Conservation (phyloP, 495 filamentous ascomycete species). For the Entonaema liquescens region DNA sequence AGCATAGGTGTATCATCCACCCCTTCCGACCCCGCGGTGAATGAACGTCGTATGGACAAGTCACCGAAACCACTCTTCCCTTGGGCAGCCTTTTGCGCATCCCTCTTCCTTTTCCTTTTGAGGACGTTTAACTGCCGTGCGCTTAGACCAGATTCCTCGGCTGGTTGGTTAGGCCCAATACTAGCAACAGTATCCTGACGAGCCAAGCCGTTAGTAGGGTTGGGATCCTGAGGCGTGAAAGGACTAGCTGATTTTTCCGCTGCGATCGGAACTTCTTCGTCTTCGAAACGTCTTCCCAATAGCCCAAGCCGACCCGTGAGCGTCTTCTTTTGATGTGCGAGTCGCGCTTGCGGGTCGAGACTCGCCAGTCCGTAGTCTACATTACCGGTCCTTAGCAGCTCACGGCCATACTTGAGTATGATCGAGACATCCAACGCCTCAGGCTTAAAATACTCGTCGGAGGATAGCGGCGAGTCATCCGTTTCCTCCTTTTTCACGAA, state of each 20-base stretch:
- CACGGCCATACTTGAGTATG: constrained; percentile 82
- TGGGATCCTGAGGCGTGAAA: constrained; percentile 52
- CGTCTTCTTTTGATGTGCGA: constrained; percentile 89
- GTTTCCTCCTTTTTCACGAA: constrained; percentile 63
- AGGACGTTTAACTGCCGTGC: constrained; percentile 92
- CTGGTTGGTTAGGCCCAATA: constrained; percentile 47
- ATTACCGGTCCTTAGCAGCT: constrained; percentile 80
- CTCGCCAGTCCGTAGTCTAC: constrained; percentile 83
- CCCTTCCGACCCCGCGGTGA: constrained; percentile 60
- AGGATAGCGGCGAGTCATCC: constrained; percentile 45
- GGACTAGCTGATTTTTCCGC: constrained; percentile 50
- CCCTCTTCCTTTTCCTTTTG: constrained; percentile 87
- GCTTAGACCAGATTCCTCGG: constrained; percentile 79
- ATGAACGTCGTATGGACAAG: constrained; percentile 74
- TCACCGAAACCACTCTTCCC: constrained; percentile 82
- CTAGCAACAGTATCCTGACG: constrained; percentile 48
- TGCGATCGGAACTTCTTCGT: constrained; percentile 73
- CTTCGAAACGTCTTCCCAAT: constrained; percentile 78
- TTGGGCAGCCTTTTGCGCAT: constrained; percentile 79
- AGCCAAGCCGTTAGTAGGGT: constrained; percentile 53
- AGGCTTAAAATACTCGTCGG: constrained; percentile 72
- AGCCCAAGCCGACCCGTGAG: constrained; percentile 84
- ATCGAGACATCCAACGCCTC: constrained; percentile 78
- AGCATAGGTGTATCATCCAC: constrained; percentile 68
- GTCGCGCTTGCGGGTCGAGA: constrained; percentile 79